Percentiles rank a stretch among this genome's conserved stretches.
These are phyloP conservation scores for Arthrobotrys megalospora DNA, from an alignment of 2,329 filamentous ascomycete genomes.

Conservation along the genomic window DNA sequence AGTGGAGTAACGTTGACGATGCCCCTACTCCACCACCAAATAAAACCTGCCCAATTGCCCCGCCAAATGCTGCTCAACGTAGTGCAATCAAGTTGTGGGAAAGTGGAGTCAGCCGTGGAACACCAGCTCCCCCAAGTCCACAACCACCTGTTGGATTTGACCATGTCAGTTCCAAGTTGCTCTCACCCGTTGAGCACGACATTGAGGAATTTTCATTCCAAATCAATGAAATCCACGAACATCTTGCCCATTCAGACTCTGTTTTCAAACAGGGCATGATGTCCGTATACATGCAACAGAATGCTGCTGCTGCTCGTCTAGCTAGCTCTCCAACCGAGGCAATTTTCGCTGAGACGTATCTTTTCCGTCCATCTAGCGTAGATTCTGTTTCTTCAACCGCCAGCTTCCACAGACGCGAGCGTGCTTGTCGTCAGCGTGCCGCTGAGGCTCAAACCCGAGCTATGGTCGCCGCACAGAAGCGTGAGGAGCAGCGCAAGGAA, in stretches of 20 bases:
- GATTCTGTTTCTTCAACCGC: conserved; percentile 47
- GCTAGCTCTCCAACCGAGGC: conserved; percentile 51
- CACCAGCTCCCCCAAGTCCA: conserved; percentile 53
- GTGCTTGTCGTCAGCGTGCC: conserved; percentile 31
- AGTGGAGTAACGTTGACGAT: conserved; percentile 41
- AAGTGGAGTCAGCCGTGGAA: conserved; percentile 45
- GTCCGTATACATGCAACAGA: conserved; percentile 60
- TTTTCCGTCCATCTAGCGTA: conserved; percentile 50
- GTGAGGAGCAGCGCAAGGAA: conserved; percentile 50
- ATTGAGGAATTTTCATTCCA: conserved; percentile 54
- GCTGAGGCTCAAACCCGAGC: conserved; percentile 43
- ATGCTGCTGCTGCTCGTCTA: conserved; percentile 53
- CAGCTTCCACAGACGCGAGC: conserved; percentile 45
- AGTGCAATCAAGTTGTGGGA: conserved; percentile 55
- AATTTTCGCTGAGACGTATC: conserved; percentile 19
- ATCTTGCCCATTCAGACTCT: conserved; percentile 53
- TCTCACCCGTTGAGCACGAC: conserved; percentile 47
- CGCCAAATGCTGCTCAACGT: conserved; percentile 46
- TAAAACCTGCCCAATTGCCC: conserved; percentile 30
- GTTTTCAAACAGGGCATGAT: conserved; percentile 60
- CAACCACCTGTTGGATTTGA: conserved; percentile 6
- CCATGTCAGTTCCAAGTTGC: conserved; percentile 28
- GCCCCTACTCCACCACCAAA: conserved; percentile 57
- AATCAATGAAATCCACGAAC: conserved; percentile 58
- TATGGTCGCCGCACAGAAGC: conserved; percentile 52